Evolutionary conservation across 2,329 filamentous ascomycete species (phyloP).

Genomic region (Achaetomium macrosporum): DNA sequence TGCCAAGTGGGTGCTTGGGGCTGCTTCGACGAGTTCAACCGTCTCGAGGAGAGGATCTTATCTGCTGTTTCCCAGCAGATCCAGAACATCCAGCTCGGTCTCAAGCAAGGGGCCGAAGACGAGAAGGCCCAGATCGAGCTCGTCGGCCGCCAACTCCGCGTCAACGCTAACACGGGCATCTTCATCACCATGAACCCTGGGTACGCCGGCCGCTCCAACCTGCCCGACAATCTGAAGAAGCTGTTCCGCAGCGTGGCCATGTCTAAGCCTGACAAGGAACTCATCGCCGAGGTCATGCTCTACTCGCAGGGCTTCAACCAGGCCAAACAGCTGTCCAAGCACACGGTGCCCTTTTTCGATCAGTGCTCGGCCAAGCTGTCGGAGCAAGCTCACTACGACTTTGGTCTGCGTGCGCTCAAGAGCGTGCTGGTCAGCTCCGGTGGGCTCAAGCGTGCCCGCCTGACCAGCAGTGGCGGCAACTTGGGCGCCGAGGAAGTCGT

Average conservation of each 20-base stretch:
- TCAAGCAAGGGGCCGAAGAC: constrained; percentile 78
- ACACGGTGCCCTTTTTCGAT: constrained; percentile 98
- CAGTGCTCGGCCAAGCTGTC: constrained; percentile 74
- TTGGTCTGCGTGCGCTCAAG: constrained; percentile 94
- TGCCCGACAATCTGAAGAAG: constrained; percentile 99
- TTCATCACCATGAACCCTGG: constrained; percentile 99
- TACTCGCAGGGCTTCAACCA: constrained; percentile 99
- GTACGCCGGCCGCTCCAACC: constrained; percentile 94
- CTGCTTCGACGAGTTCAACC: constrained; percentile 99
- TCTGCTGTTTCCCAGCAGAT: constrained; percentile 99
- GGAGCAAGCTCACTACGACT: constrained; percentile 98
- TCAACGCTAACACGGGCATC: constrained; percentile 91
- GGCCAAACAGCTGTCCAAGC: constrained; percentile 86
- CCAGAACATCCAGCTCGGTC: constrained; percentile 95
- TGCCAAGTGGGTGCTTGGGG: constrained; percentile 99
- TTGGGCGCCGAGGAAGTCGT: constrained; percentile 65
- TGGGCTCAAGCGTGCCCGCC: constrained; percentile 80
- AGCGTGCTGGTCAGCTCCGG: constrained; percentile 98
- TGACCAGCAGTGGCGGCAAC: constrained; percentile 52
- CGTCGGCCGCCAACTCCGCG: constrained; percentile 80
- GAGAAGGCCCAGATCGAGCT: constrained; percentile 87
- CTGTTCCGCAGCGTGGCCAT: constrained; percentile 98
- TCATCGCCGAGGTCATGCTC: constrained; percentile 99
- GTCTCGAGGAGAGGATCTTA: constrained; percentile 93
- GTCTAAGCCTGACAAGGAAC: constrained; percentile 99